Evolutionary conservation across 345 rosid genomes (phyloP), one percentile per base, ranked within the genome.

Genomic region (Hibiscus syriacus): DNA sequence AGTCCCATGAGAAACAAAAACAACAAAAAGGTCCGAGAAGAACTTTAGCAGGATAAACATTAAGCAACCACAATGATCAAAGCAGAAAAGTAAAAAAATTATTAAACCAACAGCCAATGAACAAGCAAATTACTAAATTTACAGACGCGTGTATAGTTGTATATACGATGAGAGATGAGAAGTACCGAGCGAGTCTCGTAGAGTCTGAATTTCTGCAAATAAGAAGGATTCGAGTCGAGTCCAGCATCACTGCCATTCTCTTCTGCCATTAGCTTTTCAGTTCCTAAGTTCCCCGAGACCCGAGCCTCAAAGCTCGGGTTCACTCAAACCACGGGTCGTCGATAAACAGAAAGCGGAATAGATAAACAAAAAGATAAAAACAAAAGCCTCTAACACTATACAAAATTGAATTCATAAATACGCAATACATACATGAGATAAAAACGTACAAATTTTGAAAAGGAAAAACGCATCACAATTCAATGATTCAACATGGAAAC

Each of bases 141-240:
- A 34, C 27, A 34, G 38, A 17, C 13, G 5, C 4, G 27, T n/a
- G 23, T 2, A 57, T 29, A 14, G 1, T 6, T 20, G 13, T n/a
- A 27, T n/a, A 17, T 4, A 58, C 9, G 49, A 16, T 11, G 56
- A 64, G 26, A 56, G 30, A 34, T 4, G 38, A 6, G 34, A 54
- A 67, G 66, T 30, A 94, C 99, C 92, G 97, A 89, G 66, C 78
- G 85, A 43, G 99, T 94, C 79, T 94, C 92, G 55, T 86, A 91
- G 27, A 94, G 91, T 67, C 81, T 75, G 81, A 94, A 94, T 73
- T 91, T 94, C 76, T 89, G 92, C 74, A 94, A 81, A 61, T 78
- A 83, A 16, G 72, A 71, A 43, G 78, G 76, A 72, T 43, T 70
- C 39, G 46, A 69, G 71, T 70, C 79, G 12, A 73, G 79, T 56